phyloP scores from a whole-genome alignment of 202 grass and related monocot species.

The Hordeum pubiflorum region DNA sequence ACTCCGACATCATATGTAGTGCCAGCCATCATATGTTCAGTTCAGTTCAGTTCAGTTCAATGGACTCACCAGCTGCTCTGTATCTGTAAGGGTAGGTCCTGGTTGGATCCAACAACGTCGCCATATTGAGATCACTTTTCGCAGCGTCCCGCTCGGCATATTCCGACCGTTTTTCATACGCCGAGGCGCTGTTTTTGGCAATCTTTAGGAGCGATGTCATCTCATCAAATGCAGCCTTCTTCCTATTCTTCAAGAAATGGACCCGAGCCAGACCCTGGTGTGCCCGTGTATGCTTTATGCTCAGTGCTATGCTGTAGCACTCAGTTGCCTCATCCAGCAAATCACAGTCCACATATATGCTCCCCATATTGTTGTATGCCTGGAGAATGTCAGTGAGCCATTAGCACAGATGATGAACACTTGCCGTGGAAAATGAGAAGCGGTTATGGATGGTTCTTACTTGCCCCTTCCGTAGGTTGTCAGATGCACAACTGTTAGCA shows the following conservation, averaged over 20 bases:
- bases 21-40: too few species aligned
- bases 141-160: slow-evolving; percentile 78
- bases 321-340: slow-evolving; percentile 76
- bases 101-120: slow-evolving; percentile 62
- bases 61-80: slow-evolving; percentile 71
- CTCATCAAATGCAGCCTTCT: slow-evolving; percentile 74
- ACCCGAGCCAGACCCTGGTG: slow-evolving; percentile 87
- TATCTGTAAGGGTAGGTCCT: slow-evolving; percentile 99
- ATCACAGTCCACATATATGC: slow-evolving; percentile 87
- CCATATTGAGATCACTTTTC: slow-evolving; percentile 62
- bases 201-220: slow-evolving; percentile 84
- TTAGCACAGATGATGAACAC: background rate
- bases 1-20: too few species aligned
- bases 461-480: slow-evolving; percentile 96
- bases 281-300: slow-evolving; percentile 85
- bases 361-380: slow-evolving; percentile 98
- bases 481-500: slow-evolving; percentile 81
- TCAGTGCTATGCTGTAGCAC: slow-evolving; percentile 79
- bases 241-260: slow-evolving; percentile 72
- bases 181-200: slow-evolving; percentile 67
- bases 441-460: slow-evolving; percentile 23
- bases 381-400: slow-evolving; percentile 5
- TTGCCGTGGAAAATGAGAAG: background rate
- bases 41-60: background rate
- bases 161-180: slow-evolving; percentile 88